Percentiles rank a stretch among this genome's conserved stretches.
These are phyloP conservation scores for Pseudogymnoascus sp. DNA, from an alignment of 2,329 filamentous ascomycete genomes.

Conservation along the genomic window DNA sequence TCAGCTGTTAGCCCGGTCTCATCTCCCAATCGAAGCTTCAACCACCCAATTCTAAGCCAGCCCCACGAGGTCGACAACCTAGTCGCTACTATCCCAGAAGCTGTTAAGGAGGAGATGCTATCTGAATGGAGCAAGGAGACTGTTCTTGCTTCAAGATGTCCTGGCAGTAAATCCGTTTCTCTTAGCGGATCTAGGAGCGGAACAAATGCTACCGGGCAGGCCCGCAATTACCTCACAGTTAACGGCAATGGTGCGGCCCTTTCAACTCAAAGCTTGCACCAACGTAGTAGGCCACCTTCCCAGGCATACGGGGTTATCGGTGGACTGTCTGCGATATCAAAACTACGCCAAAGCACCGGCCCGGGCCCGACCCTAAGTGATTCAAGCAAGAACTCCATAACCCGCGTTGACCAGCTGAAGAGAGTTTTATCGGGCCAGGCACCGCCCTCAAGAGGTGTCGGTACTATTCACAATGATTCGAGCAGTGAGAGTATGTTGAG, in stretches of 20 bases:
- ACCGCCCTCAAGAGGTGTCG: constrained; percentile 30
- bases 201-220: constrained; percentile 40
- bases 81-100: constrained; percentile 52
- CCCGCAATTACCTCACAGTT: constrained; percentile 49
- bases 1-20: constrained; percentile 61
- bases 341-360: constrained; percentile 45
- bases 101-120: constrained; percentile 67
- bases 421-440: constrained; percentile 48
- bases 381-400: constrained; percentile 42
- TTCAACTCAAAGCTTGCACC: constrained; percentile 25
- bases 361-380: constrained; percentile 30
- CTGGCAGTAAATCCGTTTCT: constrained; percentile 63
- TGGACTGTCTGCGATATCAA: constrained; percentile 32
- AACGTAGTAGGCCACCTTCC: constrained; percentile 22
- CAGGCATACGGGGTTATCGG: constrained; percentile 24
- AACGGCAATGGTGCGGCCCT: constrained; percentile 37
- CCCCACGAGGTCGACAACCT: constrained; percentile 32
- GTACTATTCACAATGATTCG: constrained; percentile 40
- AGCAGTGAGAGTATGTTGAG: constrained; percentile 63
- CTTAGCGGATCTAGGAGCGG: constrained; percentile 66
- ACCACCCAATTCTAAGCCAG: constrained; percentile 51
- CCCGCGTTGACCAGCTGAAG: constrained; percentile 57
- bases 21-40: constrained; percentile 59
- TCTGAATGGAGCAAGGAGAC: constrained; percentile 71
- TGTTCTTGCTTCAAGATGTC: constrained; percentile 59